Conservation (phyloP, 176 grass and related monocot species). For the Microstegium vimineum region DNA sequence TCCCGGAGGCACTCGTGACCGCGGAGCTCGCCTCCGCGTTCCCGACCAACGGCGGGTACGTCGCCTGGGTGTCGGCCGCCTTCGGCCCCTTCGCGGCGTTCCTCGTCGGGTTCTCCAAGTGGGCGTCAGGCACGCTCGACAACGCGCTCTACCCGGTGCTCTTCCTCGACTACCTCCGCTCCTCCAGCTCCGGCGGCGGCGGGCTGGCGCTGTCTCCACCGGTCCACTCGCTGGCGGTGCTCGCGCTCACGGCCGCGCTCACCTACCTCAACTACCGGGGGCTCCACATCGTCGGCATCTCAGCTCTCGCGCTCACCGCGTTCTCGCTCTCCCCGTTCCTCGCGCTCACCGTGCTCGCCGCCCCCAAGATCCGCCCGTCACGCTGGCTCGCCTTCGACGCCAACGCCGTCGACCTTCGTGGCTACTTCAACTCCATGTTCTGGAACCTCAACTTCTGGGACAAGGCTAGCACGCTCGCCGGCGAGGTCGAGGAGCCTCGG, state of each 20-base stretch:
- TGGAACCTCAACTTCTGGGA: conserved; percentile 99
- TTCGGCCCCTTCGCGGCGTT: conserved; percentile 75
- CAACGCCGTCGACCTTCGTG: conserved; percentile 37
- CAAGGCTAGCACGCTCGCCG: conserved; percentile 89
- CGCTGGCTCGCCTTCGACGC: conserved; percentile 74
- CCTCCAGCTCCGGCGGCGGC: conserved; percentile 1
- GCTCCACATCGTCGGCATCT: conserved; percentile 73
- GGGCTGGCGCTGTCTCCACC: not conserved
- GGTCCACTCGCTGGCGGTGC: conserved; percentile 22
- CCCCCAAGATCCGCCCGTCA: conserved; percentile 59
- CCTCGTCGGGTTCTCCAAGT: conserved; percentile 92
- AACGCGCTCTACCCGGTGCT: conserved; percentile 96
- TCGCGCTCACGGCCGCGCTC: conserved; percentile 64
- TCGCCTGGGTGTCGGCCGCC: conserved; percentile 81
- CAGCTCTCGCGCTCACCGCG: conserved; percentile 72
- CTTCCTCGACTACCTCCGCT: conserved; percentile 89
- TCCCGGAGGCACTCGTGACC: conserved; percentile 85
- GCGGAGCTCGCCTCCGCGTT: conserved; percentile 82
- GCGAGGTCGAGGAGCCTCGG: conserved; percentile 66
- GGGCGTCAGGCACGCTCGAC: conserved; percentile 81
- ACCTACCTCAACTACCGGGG: conserved; percentile 94
- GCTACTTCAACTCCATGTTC: conserved; percentile 95
- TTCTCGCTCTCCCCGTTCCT: conserved; percentile 92
- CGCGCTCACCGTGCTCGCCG: conserved; percentile 63
- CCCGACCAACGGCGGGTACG: conserved; percentile 87